Evolutionary conservation across 306 rosid genomes (phyloP), one percentile per base, ranked within the genome.

Genomic region (Acacia crassicarpa): DNA sequence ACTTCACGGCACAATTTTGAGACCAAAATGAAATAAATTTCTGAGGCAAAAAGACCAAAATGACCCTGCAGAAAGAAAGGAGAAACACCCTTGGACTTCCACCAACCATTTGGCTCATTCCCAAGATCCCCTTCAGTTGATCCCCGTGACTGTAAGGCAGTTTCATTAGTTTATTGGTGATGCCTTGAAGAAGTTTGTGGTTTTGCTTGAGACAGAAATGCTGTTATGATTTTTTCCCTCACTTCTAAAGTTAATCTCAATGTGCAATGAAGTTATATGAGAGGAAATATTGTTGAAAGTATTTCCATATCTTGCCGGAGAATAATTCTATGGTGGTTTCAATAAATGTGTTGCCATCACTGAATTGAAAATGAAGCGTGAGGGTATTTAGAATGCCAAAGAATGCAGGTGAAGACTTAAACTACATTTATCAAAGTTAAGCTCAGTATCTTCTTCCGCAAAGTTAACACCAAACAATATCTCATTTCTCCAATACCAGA

Each of bases 151-250:
- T 45, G 10, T 2, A 3, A 75, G 78, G 67, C 56, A 56, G 40
- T 38, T 40, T 56, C 61, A 23, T n/a, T 43, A 0, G 35, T 30
- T 14, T 65, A 43, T 65, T 33, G 38, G 70, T 30, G 70, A 65
- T 65, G 22, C 71, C 45, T 33, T 33, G 23, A 66, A 66, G 58
- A 6, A 54, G 63, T 68, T 59, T 72, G 54, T 74, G 48, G 23
- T 58, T 46, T 23, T 75, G 48, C 75, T 17, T 65, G 22, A 49
- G 61, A 80, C 30, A 48, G 45, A 49, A 38, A 49, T 67, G 76
- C 40, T 68, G 11, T 43, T 43, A 56, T 76, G 22, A 51, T 82
- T 63, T 43, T 72, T 19, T 12, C 5, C 51, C 66, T 2, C 38
- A 33, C 38, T 33, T 33, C 38, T 33, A 4, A 2, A 33, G 38